phyloP scores from a whole-genome alignment of 768 basidiomycete genomes.

The Macrolepiota fuliginosa region DNA sequence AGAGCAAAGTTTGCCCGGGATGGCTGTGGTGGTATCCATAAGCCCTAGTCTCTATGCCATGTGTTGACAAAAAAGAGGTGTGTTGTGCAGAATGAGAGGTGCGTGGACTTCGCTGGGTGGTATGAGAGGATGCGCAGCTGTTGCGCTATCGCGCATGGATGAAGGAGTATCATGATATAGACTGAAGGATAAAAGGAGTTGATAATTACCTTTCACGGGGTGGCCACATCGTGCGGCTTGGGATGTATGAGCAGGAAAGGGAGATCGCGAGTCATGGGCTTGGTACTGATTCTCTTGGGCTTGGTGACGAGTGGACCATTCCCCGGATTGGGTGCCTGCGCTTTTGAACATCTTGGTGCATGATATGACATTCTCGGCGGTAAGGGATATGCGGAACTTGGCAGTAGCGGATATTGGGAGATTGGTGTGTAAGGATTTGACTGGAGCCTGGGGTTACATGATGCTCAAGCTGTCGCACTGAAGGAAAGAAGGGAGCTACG shows the following conservation, averaged over 20 bases:
- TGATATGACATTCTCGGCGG: no score
- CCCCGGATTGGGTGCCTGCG: no score
- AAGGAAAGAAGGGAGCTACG: no score
- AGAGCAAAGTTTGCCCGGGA: slow-evolving; percentile 22
- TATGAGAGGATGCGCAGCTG: slow-evolving; percentile 43
- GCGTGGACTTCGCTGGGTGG: slow-evolving; percentile 29
- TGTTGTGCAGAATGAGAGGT: slow-evolving; percentile 37
- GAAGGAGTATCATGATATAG: neutral
- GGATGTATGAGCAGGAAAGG: slow-evolving; percentile 33
- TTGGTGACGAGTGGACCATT: slow-evolving; percentile 42
- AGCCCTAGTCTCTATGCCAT: slow-evolving; percentile 22
- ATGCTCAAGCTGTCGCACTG: no score
- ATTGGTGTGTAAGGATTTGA: no score
- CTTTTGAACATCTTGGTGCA: no score
- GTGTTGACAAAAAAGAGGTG: slow-evolving; percentile 40
- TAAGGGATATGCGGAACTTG: no score
- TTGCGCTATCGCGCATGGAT: slow-evolving; percentile 40
- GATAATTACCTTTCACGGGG: slow-evolving; percentile 49
- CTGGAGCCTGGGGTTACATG: no score
- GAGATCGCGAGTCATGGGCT: slow-evolving; percentile 44
- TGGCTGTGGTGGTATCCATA: slow-evolving; percentile 20
- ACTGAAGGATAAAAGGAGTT: neutral
- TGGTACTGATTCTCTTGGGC: slow-evolving; percentile 35
- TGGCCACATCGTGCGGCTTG: slow-evolving; percentile 42
- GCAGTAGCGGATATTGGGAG: no score